A percentile compares a stretch with the other conserved stretches of the same genome.
These are phyloP conservation scores for Huntiella savannae DNA, from an alignment of 2,329 filamentous ascomycete genomes.

Conservation along the genomic window DNA sequence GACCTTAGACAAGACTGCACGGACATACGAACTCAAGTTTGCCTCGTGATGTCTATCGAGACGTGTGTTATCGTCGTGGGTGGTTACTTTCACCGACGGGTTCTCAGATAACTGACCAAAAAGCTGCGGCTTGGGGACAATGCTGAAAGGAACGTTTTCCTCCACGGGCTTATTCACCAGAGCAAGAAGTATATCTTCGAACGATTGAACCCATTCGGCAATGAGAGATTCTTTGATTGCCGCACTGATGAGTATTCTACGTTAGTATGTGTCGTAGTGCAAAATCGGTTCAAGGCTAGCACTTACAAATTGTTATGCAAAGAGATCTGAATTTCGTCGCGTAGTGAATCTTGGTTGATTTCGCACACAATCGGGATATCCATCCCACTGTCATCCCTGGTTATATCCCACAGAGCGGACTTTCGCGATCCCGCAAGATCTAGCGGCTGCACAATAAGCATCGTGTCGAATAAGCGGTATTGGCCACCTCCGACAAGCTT, in stretches of 20 bases:
- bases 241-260: not conserved
- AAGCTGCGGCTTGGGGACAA: no score
- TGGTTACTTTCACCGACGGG: no score
- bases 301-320: conserved; percentile 41
- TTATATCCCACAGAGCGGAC: conserved; percentile 32
- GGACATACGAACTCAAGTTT: conserved; percentile 20
- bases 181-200: no score
- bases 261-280: not conserved
- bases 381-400: conserved; percentile 43
- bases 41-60: no score
- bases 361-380: conserved; percentile 64
- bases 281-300: not conserved
- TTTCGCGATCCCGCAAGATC: conserved; percentile 30
- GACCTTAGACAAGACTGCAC: conserved; percentile 37
- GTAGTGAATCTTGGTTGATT: conserved; percentile 32
- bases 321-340: conserved; percentile 35
- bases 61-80: no score
- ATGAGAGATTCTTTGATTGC: not conserved
- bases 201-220: not conserved
- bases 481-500: conserved; percentile 22
- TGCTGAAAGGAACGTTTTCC: no score
- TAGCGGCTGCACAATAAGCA: conserved; percentile 60
- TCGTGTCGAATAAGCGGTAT: conserved; percentile 51
- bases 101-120: no score
- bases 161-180: no score